These are phyloP conservation scores for Saturnispora halmiae DNA, from an alignment of 805 yeast genomes.

Conservation along the genomic window DNA sequence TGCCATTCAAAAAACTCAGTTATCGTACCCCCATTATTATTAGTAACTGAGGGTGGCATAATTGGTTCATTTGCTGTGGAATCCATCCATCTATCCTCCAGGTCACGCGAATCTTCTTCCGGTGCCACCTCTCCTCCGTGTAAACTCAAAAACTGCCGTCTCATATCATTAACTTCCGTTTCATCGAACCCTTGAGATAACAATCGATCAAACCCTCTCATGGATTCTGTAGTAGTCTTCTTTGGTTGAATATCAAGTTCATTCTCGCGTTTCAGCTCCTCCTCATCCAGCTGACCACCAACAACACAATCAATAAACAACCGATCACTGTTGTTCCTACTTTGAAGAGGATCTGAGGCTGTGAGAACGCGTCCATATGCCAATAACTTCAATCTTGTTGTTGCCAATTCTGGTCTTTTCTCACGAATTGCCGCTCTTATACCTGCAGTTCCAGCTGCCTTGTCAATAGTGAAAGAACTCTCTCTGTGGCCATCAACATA, in stretches of 20 bases:
- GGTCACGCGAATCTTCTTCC: slow-evolving; percentile 46
- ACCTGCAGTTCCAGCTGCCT: slow-evolving; percentile 7
- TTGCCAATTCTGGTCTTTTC: slow-evolving; percentile 22
- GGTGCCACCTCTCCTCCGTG: slow-evolving; percentile 45
- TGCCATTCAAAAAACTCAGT: slow-evolving; percentile 53
- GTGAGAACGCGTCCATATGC: slow-evolving; percentile 56
- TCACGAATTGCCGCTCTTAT: slow-evolving; percentile 37
- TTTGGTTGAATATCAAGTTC: slow-evolving; percentile 48
- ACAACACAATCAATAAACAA: slow-evolving; percentile 74
- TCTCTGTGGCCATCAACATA: slow-evolving; percentile 41
- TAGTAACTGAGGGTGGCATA: slow-evolving; percentile 18
- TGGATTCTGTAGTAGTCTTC: slow-evolving; percentile 52
- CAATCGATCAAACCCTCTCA: slow-evolving; percentile 77
- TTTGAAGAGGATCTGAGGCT: slow-evolving; percentile 20
- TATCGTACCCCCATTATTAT: slow-evolving; percentile 14
- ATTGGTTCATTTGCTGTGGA: slow-evolving; percentile 8
- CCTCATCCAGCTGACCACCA: slow-evolving; percentile 51
- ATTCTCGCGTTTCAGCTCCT: slow-evolving; percentile 52
- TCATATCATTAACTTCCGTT: slow-evolving; percentile 61
- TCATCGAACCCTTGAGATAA: slow-evolving; percentile 76
- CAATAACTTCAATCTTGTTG: slow-evolving; percentile 51
- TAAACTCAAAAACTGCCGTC: slow-evolving; percentile 64
- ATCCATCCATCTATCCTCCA: slow-evolving; percentile 87
- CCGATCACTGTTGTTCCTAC: too few relatives aligned
- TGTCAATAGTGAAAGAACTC: slow-evolving; percentile 27